Base-by-base conservation (phyloP, 768 basidiomycete genomes). In the Russula griseocarnosa region DNA sequence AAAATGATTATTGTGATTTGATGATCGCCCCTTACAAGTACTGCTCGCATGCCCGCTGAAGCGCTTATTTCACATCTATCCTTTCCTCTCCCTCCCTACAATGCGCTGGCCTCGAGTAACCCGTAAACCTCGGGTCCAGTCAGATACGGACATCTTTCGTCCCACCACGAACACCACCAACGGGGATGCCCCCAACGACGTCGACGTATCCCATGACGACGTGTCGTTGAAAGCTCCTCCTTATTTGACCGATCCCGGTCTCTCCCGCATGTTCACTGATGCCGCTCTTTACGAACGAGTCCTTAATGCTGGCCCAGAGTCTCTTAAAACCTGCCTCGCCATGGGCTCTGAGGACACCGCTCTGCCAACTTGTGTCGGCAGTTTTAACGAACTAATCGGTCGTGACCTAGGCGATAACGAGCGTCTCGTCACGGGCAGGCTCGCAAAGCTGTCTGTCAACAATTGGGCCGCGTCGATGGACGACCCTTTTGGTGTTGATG, bases 371-470 rank as follows among this genome's bases (percentile, higher is more conserved):
- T 61, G 68, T 30, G 56, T 70, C 22, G 72, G 73, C 22, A 74
- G 76, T 26, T 79, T 81, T 63, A 75, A 73, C 7, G 70, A 77
- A 22, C 77, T 82, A n/a, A 74, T 82, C 16, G 77, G 71, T n/a
- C 71, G 72, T 18, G 77, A 81, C 61, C 75, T 82, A 18, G 74
- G 67, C 55, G 60, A 70, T 0, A 69, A 55, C 18, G 79, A 81
- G 66, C 70, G 73, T 14, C 75, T 73, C 3, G 62, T 75, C 9
- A 71, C 75, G 10, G 70, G 70, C 42, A 74, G 74, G 16, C 73
- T 78, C 16, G 78, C 77, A 7, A 76, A 76, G 57, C 69, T 82
- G n/a, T 68, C 72, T 22, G 79, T 74, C 16, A 73, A 73, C 56
- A 71, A 74, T 8, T 78, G 75, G 76, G 68, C 67, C 10, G 58